Evolutionary conservation across 1,284 basidiomycete species (phyloP), one percentile per base, ranked within the genome.

Genomic region (Microbotryum saponariae): DNA sequence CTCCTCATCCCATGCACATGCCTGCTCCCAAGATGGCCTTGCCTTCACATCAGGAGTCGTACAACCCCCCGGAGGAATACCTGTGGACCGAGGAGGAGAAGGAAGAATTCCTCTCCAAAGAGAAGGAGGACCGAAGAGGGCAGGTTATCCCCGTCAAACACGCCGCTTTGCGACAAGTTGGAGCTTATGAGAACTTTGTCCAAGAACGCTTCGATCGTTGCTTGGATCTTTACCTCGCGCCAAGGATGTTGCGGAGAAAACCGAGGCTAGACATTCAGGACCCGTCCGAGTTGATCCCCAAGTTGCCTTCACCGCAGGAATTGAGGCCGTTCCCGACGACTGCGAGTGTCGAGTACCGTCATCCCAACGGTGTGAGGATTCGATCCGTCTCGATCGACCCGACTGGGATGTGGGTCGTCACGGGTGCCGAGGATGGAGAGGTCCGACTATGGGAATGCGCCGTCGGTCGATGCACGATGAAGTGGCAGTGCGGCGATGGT

Each of bases 41-140:
- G 1, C 96, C 96, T 2, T 88, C 86, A 14, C 89, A 97, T 69
- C 84, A 86, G 45, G 93, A 98, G 77, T 97, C 93, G 1, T 99
- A 98, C 77, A 99, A 99, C 74, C 96, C 96, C 27, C 96, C 96
- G 4, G 90, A 87, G 72, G 96, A 99, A 78, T 97, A 98, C 75
- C 82, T 99, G 4, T 91, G 91, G n/a, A 88, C 87, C 16, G 85
- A 87, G 59, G 83, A 85, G 69, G 94, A 97, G 76, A 83, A 82
- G 60, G 83, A 85, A 68, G 83, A 86, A 72, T 97, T 91, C 89
- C 85, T 92, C 72, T 83, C 81, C 56, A 82, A 82, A 31, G 93
- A 97, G 63, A 83, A 87, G 65, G 91, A 94, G 77, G 93, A 98
- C 75, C 84, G 93, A 69, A 90, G 94, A 75, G 83, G 83, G 60